These are phyloP conservation scores for Camelina laxa DNA, from an alignment of 345 rosid genomes.

Conservation along the genomic window DNA sequence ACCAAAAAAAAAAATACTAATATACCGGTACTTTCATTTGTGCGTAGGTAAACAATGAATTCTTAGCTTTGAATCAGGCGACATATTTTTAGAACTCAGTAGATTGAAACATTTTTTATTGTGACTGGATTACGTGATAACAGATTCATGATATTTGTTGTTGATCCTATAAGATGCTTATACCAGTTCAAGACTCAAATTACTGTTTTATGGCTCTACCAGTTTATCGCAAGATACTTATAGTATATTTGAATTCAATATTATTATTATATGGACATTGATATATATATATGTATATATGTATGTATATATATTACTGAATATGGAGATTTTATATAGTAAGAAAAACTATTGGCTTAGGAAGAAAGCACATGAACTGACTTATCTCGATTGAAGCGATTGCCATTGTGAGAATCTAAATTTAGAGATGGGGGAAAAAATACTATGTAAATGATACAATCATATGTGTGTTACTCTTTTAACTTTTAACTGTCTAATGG, in stretches of 20 bases:
- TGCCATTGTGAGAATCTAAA: not conserved
- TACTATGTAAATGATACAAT: not conserved
- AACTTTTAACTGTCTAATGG: not conserved
- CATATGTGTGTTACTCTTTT: not conserved
- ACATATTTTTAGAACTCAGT: not conserved
- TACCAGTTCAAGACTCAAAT: not conserved
- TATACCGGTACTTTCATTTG: no score
- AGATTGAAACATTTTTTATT: not conserved
- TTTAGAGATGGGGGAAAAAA: not conserved
- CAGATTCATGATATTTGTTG: not conserved
- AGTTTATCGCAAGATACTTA: not conserved
- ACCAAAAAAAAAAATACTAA: no score
- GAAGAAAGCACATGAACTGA: conserved; percentile 4
- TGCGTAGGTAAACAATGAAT: no score
- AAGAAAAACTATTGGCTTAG: not conserved
- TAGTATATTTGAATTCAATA: not conserved
- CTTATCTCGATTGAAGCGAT: not conserved
- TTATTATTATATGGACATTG: not conserved
- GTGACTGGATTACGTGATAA: not conserved
- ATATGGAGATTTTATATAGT: not conserved
- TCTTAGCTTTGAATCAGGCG: no score
- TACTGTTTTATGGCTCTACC: not conserved
- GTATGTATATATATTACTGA: no score
- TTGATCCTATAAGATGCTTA: not conserved
- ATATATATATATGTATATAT: no score